These are phyloP conservation scores for Cyberlindnera misumaiensis DNA, from an alignment of 805 yeast species.

Conservation along the genomic window DNA sequence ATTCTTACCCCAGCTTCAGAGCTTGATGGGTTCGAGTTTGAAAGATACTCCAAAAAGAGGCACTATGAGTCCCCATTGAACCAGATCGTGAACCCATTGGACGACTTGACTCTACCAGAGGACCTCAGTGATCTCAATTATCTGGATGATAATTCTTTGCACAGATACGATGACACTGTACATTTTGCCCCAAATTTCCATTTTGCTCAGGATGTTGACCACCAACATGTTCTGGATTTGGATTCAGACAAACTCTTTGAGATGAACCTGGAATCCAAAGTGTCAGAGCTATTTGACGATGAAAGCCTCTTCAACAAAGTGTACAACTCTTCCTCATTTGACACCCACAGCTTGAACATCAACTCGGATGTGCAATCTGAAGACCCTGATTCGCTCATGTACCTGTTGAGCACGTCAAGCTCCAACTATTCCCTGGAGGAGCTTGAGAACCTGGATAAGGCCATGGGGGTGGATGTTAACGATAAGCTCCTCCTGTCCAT, in stretches of 20 bases:
- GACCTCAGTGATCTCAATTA: conserved; percentile 17
- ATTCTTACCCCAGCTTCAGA: conserved; percentile 14
- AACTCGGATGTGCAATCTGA: conserved; percentile 3
- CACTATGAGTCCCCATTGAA: conserved; percentile 16
- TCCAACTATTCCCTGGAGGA: conserved; percentile 20
- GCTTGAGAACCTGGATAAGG: conserved; percentile 22
- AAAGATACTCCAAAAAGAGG: conserved; percentile 5
- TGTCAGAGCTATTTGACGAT: neutral
- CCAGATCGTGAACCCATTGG: conserved; percentile 17
- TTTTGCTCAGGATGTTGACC: conserved; percentile 1
- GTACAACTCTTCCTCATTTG: neutral
- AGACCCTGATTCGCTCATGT: conserved; percentile 19
- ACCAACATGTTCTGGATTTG: neutral
- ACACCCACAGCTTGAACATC: neutral
- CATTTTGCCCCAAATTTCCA: neutral
- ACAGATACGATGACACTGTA: too few relatives aligned
- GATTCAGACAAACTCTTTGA: conserved; percentile 4
- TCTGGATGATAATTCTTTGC: neutral
- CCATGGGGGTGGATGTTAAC: conserved; percentile 23
- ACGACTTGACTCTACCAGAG: conserved; percentile 10
- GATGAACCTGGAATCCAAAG: conserved; percentile 1
- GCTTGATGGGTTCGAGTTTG: conserved; percentile 9
- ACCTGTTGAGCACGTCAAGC: conserved; percentile 14
- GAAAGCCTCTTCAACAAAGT: conserved; percentile 1
- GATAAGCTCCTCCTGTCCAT: conserved; percentile 21